Conservation (phyloP, 2,329 filamentous ascomycete genomes). For the Fusarium paranaense region DNA sequence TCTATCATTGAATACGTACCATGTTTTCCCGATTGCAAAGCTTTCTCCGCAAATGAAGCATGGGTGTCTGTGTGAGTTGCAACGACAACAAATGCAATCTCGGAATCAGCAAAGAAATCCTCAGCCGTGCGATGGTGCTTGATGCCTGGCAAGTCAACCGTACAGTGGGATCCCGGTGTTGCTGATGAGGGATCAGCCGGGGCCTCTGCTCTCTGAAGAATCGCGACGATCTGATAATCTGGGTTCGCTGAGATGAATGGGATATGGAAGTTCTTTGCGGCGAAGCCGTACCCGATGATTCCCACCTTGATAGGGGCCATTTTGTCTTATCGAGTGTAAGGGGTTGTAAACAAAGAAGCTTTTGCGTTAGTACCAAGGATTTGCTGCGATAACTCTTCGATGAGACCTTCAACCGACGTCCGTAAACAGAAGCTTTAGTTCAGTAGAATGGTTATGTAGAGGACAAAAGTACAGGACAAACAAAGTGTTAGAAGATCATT, state of each 20-base stretch:
- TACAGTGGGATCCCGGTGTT: constrained; percentile 55
- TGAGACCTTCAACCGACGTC: neutral
- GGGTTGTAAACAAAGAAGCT: neutral
- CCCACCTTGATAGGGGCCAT: constrained; percentile 58
- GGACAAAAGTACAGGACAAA: neutral
- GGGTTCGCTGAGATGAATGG: constrained; percentile 61
- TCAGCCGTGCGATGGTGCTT: constrained; percentile 70
- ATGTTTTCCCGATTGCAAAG: constrained; percentile 32
- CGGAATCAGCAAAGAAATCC: constrained; percentile 68
- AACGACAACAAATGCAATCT: constrained; percentile 71
- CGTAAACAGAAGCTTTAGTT: neutral
- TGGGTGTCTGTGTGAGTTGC: constrained; percentile 37
- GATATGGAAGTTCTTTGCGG: constrained; percentile 61
- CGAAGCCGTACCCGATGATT: constrained; percentile 62
- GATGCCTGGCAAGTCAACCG: constrained; percentile 58
- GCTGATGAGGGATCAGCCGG: constrained; percentile 45
- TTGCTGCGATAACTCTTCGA: neutral
- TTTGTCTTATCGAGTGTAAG: neutral
- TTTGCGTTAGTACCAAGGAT: neutral
- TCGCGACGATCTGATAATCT: constrained; percentile 59
- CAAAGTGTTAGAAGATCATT: neutral
- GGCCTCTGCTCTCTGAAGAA: constrained; percentile 59
- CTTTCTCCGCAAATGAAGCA: constrained; percentile 30
- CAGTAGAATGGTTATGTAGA: neutral
- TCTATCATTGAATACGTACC: constrained; percentile 4